Conservation (phyloP, 2,329 filamentous ascomycete genomes). For the Cucurbitaria berberidis region DNA sequence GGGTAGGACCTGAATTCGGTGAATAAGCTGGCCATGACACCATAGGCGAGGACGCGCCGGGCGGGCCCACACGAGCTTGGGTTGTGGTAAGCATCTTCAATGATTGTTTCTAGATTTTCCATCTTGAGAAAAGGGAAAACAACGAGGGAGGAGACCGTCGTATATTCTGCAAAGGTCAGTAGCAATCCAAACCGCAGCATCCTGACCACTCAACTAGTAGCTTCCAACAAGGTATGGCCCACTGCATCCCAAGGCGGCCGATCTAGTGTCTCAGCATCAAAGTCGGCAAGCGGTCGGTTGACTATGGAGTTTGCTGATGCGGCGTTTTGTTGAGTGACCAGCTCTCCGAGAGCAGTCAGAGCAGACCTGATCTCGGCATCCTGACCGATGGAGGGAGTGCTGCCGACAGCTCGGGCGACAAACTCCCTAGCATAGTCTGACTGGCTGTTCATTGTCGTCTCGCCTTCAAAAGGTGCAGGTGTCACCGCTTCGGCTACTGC, state of each 20-base stretch:
- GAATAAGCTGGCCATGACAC: conserved; percentile 38
- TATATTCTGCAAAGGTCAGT: conserved; percentile 27
- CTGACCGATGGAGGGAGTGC: conserved; percentile 40
- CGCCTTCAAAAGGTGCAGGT: conserved; percentile 54
- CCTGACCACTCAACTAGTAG: conserved; percentile 31
- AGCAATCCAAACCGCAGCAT: not conserved
- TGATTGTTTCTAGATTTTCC: conserved; percentile 30
- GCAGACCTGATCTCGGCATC: conserved; percentile 44
- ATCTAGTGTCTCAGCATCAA: conserved; percentile 36
- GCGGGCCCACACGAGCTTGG: conserved; percentile 24
- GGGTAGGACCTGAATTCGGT: conserved; percentile 32
- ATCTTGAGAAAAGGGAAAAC: conserved; percentile 42
- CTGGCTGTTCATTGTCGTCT: conserved; percentile 57
- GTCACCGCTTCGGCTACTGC: conserved; percentile 33
- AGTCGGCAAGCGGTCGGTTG: conserved; percentile 31
- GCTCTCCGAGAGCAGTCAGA: conserved; percentile 39
- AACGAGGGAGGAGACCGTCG: conserved; percentile 42
- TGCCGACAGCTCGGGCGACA: conserved; percentile 50
- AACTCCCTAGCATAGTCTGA: conserved; percentile 55
- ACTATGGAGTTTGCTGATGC: conserved; percentile 25
- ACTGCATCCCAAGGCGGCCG: conserved; percentile 41
- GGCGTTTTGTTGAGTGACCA: conserved; percentile 35
- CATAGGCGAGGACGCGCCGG: conserved; percentile 39
- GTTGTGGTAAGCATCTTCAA: conserved; percentile 34
- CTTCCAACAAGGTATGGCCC: conserved; percentile 31